A percentile compares a stretch with the other conserved stretches of the same genome.
Evolutionary conservation across 768 basidiomycete species (phyloP).

Genomic region (Lactarius vividus): DNA sequence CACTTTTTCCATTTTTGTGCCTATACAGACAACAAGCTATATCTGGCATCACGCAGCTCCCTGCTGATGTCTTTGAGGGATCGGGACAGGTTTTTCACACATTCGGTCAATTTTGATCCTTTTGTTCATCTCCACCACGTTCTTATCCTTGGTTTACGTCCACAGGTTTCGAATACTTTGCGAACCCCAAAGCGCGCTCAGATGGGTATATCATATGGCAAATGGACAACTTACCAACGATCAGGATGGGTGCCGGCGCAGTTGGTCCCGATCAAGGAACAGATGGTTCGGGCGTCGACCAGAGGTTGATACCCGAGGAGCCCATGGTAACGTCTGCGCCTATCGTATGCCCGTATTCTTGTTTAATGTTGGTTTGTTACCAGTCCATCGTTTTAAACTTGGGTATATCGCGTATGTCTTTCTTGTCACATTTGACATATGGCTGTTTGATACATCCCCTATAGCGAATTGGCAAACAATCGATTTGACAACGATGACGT

Average conservation of each 20-base stretch:
- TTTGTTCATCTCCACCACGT: not conserved
- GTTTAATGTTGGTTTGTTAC: not conserved
- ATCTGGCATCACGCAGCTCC: conserved; percentile 46
- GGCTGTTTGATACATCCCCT: not conserved
- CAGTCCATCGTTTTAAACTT: conserved; percentile 57
- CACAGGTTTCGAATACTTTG: conserved; percentile 73
- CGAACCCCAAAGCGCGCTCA: conserved; percentile 50
- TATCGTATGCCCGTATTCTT: not conserved
- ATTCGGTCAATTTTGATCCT: conserved; percentile 37
- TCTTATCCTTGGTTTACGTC: conserved; percentile 1
- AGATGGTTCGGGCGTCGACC: conserved; percentile 50
- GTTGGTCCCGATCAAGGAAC: conserved; percentile 45
- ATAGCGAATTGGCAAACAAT: conserved; percentile 65
- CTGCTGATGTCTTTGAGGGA: conserved; percentile 56
- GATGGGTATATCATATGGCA: conserved; percentile 78
- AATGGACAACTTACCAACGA: conserved; percentile 52
- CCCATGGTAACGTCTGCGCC: conserved; percentile 39
- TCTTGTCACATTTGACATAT: not conserved
- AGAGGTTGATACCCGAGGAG: conserved; percentile 58
- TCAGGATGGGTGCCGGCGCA: conserved; percentile 52
- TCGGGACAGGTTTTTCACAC: conserved; percentile 50
- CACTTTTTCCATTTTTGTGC: not conserved
- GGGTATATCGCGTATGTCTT: conserved; percentile 51
- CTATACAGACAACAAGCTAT: conserved; percentile 46
- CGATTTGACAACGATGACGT: conserved; percentile 53